phyloP scores from a whole-genome alignment of 495 filamentous ascomycete genomes.

The Margaritispora aquatica region DNA sequence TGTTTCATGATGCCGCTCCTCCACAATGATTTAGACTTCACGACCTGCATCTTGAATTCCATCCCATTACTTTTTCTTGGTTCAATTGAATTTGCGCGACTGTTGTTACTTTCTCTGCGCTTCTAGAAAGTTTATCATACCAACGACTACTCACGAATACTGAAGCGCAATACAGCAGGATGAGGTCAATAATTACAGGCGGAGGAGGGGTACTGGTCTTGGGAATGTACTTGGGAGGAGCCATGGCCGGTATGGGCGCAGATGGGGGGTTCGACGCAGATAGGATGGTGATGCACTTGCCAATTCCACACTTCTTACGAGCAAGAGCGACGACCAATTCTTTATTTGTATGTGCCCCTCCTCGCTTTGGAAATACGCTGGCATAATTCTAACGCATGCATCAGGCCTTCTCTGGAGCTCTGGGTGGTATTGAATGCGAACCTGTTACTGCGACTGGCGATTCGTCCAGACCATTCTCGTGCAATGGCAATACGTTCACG shows the following conservation, averaged over 20 bases:
- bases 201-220: not conserved
- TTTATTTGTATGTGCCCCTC: not conserved
- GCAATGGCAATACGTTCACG: conserved; percentile 44
- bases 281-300: not conserved
- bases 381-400: not conserved
- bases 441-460: conserved; percentile 37
- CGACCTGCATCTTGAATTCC: not conserved
- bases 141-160: not conserved
- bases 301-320: not conserved
- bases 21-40: not conserved
- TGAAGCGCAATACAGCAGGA: not conserved
- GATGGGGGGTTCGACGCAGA: not conserved
- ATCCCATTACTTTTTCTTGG: not conserved
- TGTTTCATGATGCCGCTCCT: not conserved
- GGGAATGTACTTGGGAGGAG: not conserved
- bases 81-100: not conserved
- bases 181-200: not conserved
- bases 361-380: not conserved
- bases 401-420: conserved; percentile 42
- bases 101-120: not conserved
- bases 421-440: conserved; percentile 40
- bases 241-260: not conserved
- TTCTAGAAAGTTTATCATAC: not conserved
- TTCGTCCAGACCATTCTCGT: conserved; percentile 40
- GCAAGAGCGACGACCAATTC: not conserved